Evolutionary conservation across 202 grass and related monocot species (phyloP).

Genomic region (Alloteropsis angusta): DNA sequence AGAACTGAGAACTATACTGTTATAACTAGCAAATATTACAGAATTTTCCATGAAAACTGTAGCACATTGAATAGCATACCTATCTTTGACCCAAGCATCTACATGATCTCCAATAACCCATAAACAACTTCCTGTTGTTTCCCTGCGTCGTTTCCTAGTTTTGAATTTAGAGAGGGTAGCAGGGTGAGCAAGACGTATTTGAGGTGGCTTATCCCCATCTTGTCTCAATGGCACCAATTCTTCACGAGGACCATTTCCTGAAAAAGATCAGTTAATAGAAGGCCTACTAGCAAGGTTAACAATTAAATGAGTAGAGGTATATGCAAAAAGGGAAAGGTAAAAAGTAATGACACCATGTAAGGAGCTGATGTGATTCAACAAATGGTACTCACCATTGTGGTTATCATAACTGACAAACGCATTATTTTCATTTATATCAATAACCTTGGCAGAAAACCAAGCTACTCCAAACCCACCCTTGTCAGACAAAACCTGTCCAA

Average conservation of each 20-base stretch:
- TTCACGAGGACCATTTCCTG: conserved; percentile 44
- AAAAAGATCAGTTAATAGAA: conserved; percentile 18
- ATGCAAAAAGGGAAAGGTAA: background rate
- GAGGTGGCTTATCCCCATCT: conserved; percentile 52
- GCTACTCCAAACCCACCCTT: conserved; percentile 36
- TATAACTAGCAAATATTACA: background rate
- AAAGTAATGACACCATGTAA: background rate
- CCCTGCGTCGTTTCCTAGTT: conserved; percentile 83
- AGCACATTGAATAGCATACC: conserved; percentile 38
- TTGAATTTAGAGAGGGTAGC: conserved; percentile 49
- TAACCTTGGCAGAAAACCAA: conserved; percentile 83
- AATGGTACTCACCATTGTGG: conserved; percentile 43
- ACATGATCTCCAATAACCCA: conserved; percentile 83
- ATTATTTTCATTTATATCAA: conserved; percentile 71
- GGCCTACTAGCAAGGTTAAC: background rate
- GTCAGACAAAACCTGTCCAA: conserved; percentile 53
- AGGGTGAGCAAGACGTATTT: conserved; percentile 59
- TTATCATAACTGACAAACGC: conserved; percentile 59
- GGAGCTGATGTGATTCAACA: background rate
- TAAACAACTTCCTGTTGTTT: conserved; percentile 47
- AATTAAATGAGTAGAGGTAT: background rate
- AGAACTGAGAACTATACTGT: background rate
- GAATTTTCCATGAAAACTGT: conserved; percentile 2
- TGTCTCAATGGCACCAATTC: conserved; percentile 57
- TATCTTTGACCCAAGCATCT: conserved; percentile 67